phyloP scores from a whole-genome alignment of 306 rosid genomes.

The Rubus parviflorus region DNA sequence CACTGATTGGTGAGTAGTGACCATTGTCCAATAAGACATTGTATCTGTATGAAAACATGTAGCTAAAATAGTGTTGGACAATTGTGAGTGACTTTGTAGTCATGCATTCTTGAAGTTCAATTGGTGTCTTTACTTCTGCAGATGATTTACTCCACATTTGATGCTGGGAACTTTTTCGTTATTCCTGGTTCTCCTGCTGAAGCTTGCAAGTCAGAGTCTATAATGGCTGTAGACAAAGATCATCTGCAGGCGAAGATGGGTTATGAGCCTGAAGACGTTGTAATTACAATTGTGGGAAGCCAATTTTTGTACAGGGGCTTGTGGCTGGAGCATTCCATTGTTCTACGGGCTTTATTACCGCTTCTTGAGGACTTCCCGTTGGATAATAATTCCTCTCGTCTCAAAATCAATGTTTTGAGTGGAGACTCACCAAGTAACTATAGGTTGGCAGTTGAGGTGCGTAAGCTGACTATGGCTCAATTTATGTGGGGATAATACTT shows the following conservation, averaged over 20 bases:
- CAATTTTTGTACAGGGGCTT: slow-evolving; percentile 78
- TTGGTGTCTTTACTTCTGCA: slow-evolving; percentile 43
- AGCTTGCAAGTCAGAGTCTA: slow-evolving; percentile 60
- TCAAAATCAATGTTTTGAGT: slow-evolving; percentile 66
- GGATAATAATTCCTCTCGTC: slow-evolving; percentile 45
- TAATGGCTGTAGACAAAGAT: slow-evolving; percentile 45
- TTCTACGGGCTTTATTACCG: slow-evolving; percentile 75
- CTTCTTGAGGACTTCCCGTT: slow-evolving; percentile 50
- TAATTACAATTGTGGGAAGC: slow-evolving; percentile 86
- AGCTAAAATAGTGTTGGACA: slow-evolving; percentile 14
- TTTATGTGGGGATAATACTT: slow-evolving; percentile 20
- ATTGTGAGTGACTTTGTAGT: neutral
- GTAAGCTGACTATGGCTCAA: slow-evolving; percentile 12
- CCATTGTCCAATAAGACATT: slow-evolving; percentile 10
- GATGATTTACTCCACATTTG: slow-evolving; percentile 83
- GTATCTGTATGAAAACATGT: slow-evolving; percentile 5
- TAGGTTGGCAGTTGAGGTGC: slow-evolving; percentile 71
- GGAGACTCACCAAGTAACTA: slow-evolving; percentile 73
- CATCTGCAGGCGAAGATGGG: slow-evolving; percentile 57
- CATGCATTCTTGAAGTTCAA: slow-evolving; percentile 17
- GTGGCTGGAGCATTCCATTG: slow-evolving; percentile 92
- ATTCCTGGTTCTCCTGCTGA: slow-evolving; percentile 89
- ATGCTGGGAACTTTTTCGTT: slow-evolving; percentile 82
- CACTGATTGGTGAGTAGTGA: neutral
- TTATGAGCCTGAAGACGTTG: slow-evolving; percentile 56